A percentile compares a stretch with the other conserved stretches of the same genome.
These are phyloP conservation scores for Crithidia fasciculata DNA, from an alignment of 208 protist genomes.

Conservation along the genomic window DNA sequence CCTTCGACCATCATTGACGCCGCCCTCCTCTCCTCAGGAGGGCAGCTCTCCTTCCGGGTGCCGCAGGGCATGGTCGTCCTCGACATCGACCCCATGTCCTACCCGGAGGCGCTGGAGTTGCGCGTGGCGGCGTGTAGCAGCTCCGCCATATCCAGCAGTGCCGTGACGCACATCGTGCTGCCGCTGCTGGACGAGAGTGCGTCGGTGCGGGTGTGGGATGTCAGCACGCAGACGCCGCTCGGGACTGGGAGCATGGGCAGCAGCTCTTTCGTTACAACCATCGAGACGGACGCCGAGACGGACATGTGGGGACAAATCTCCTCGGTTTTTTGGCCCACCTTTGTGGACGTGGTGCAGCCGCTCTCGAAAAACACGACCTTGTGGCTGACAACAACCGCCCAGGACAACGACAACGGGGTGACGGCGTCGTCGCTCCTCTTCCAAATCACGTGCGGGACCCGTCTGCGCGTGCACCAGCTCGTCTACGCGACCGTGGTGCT, in stretches of 20 bases:
- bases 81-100: slow-evolving; percentile 9
- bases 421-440: slow-evolving; percentile 20
- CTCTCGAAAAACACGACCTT: neutral
- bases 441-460: slow-evolving; percentile 17
- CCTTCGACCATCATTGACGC: neutral
- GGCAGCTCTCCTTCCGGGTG: slow-evolving; percentile 13
- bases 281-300: too few relatives aligned
- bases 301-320: neutral
- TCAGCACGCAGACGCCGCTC: neutral
- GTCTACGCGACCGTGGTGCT: slow-evolving; percentile 33
- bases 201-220: slow-evolving; percentile 9
- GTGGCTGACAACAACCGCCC: slow-evolving; percentile 15
- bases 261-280: neutral
- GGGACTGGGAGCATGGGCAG: neutral
- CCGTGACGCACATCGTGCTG: neutral
- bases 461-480: slow-evolving; percentile 35
- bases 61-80: slow-evolving; percentile 20
- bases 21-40: neutral
- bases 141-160: neutral
- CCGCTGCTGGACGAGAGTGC: slow-evolving; percentile 19
- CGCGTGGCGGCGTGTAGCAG: slow-evolving; percentile 13
- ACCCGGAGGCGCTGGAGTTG: slow-evolving; percentile 39
- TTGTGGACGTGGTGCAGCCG: neutral
- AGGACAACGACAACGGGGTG: slow-evolving; percentile 24
- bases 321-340: neutral